Evolutionary conservation across 495 filamentous ascomycete species (phyloP), one percentile per base, ranked within the genome.

Genomic region (Stereocaulon alpinum): DNA sequence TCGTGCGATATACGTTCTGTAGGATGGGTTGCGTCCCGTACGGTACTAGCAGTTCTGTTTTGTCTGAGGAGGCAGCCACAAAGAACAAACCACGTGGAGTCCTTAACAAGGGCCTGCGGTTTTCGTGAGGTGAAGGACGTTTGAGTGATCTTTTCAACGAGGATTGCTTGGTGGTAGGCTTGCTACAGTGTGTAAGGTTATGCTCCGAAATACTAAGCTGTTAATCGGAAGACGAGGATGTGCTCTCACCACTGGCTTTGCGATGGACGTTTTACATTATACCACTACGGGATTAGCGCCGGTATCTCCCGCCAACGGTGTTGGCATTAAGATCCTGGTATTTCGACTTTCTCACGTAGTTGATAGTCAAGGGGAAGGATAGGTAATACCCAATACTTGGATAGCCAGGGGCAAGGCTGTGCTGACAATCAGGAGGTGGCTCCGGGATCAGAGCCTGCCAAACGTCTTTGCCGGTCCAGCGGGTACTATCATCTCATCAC

Each of bases 201-300:
- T 52, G 49, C 49, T 52, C 29, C 17, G 29, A 34, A 52, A 37
- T 52, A 37, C 27, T 34, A 37, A 37, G 27, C 4, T 37, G 49
- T n/a, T 5, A 37, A 52, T 52, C 49, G 49, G 49, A 52, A 34
- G 49, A 32, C 30, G 49, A 37, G 34, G 49, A 52, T 37, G 49
- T 52, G 49, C 29, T 52, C 34, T 50, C 32, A 29, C 47, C 14
- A 50, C 27, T 32, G 29, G 49, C 49, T 32, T 51, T 51, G 29
- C 27, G 30, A 51, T 30, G 30, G 49, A 52, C 34, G 49, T 52
- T 32, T 32, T 52, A 12, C 9, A 12, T 12, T 52, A 37, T 29
- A 30, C 49, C 49, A 11, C n/a, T 29, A 52, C 3, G 18, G 29
- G 49, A 14, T 30, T 52, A 52, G 34, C 27, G 49, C 27, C 29